Percentiles rank a stretch among this genome's conserved stretches.
Conservation (phyloP, 2,329 filamentous ascomycete genomes). For the Monilinia polystroma region DNA sequence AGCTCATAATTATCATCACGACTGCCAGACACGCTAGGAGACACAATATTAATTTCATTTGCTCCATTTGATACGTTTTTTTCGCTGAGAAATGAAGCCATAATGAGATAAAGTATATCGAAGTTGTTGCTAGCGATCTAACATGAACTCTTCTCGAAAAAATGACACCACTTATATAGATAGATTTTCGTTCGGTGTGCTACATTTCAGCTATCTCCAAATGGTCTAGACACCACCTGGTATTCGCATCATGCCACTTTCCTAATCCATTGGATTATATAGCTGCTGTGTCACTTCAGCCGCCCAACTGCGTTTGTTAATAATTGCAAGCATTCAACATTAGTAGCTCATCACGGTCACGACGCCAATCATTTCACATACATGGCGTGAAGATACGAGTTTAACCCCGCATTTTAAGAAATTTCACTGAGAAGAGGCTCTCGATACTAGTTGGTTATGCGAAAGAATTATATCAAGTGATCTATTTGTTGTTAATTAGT, state of each 20-base stretch:
- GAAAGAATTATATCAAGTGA: neutral
- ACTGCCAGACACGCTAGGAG: neutral
- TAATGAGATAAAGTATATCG: neutral
- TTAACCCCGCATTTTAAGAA: neutral
- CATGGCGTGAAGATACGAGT: neutral
- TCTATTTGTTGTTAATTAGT: neutral
- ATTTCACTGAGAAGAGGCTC: neutral
- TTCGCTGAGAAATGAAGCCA: neutral
- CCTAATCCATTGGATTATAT: neutral
- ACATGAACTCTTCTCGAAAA: neutral
- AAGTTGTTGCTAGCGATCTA: neutral
- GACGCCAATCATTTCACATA: neutral
- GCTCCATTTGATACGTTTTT: neutral
- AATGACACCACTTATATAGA: neutral
- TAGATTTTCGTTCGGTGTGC: neutral
- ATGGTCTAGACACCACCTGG: neutral
- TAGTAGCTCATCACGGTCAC: neutral
- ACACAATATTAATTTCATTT: neutral
- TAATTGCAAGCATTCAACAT: neutral
- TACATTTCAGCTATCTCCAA: neutral
- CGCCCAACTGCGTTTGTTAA: neutral
- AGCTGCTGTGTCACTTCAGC: neutral
- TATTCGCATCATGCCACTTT: neutral
- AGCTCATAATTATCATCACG: conserved; percentile 8
- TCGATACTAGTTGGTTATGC: neutral